Percentiles rank a stretch among this genome's conserved stretches.
These are phyloP conservation scores for Phaeoacremonium minimum DNA, from an alignment of 2,329 filamentous ascomycete genomes.

Conservation along the genomic window DNA sequence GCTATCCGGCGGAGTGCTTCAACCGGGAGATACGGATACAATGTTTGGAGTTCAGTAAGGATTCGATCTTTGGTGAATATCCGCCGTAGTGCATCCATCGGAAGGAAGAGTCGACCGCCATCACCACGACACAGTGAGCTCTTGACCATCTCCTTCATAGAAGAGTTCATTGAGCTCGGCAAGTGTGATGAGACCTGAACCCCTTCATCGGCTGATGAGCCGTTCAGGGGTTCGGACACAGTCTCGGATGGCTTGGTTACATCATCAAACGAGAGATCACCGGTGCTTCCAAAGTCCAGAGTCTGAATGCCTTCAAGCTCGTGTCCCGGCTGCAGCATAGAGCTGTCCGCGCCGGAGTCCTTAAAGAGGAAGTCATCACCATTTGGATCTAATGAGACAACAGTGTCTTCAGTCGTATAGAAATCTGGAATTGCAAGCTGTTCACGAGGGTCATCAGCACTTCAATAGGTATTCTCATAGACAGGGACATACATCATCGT, in stretches of 20 bases:
- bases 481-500: background rate
- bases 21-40: conserved; percentile 1
- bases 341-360: conserved; percentile 7
- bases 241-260: too few species aligned
- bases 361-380: conserved; percentile 9
- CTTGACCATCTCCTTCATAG: conserved; percentile 8
- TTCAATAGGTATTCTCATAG: too few species aligned
- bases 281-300: too few species aligned
- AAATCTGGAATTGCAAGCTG: too few species aligned
- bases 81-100: conserved; percentile 4
- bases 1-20: conserved; percentile 6
- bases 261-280: too few species aligned
- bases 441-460: background rate
- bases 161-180: too few species aligned
- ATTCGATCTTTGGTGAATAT: conserved; percentile 6
- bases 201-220: too few species aligned
- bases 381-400: conserved; percentile 9
- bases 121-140: conserved; percentile 7
- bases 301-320: too few species aligned
- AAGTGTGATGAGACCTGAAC: too few species aligned
- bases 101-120: conserved; percentile 7
- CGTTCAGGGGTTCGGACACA: too few species aligned
- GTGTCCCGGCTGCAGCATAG: too few species aligned
- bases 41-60: conserved; percentile 2
- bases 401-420: conserved; percentile 10